Evolutionary conservation across 1,139 yeast species (phyloP).

Genomic region (Hansenula sp.): DNA sequence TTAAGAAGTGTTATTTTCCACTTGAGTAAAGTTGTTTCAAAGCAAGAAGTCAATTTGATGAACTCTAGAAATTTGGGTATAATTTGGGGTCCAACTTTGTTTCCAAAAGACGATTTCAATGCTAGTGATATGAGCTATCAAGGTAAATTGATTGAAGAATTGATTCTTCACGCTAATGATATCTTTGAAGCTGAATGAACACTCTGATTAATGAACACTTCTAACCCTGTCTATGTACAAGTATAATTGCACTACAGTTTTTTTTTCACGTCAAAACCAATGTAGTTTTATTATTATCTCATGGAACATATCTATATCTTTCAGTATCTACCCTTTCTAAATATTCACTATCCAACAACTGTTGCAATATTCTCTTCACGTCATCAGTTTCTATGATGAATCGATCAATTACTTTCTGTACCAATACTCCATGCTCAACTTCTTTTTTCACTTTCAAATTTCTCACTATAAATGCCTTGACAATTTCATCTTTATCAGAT

Average conservation of each 20-base stretch:
- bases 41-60: slow-evolving; percentile 73
- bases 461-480: slow-evolving; percentile 33
- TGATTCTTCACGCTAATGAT: slow-evolving; percentile 78
- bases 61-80: slow-evolving; percentile 71
- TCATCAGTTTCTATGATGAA: slow-evolving; percentile 24
- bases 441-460: slow-evolving; percentile 27
- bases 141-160: slow-evolving; percentile 78
- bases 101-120: slow-evolving; percentile 54
- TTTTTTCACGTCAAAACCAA: too few species aligned
- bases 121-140: slow-evolving; percentile 80
- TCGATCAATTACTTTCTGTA: slow-evolving; percentile 25
- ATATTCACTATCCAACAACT: slow-evolving; percentile 27
- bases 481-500: slow-evolving; percentile 22
- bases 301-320: slow-evolving; percentile 20
- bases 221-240: too few species aligned
- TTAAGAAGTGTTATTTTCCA: slow-evolving; percentile 81
- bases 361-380: slow-evolving; percentile 29
- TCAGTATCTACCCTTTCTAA: slow-evolving; percentile 22
- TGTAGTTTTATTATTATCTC: background rate
- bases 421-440: slow-evolving; percentile 30
- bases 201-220: too few species aligned
- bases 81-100: slow-evolving; percentile 91
- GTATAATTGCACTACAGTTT: background rate
- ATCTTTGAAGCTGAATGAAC: slow-evolving; percentile 69
- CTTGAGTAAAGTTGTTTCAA: slow-evolving; percentile 65